Conservation (phyloP, 352 stramenopile species). For the Globisporangium cylindrosporum region DNA sequence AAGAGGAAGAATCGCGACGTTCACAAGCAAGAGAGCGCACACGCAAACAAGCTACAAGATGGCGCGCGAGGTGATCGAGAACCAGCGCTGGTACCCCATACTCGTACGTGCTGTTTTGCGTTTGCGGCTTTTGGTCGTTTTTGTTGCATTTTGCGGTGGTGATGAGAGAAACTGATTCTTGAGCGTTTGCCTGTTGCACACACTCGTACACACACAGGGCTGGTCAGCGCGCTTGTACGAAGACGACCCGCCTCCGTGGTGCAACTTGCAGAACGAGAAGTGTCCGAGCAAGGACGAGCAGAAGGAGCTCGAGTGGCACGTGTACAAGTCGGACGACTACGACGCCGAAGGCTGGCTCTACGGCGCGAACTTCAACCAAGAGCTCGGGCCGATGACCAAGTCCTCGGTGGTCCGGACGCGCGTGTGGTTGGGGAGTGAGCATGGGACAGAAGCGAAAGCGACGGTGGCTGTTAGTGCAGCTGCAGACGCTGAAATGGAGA, state of each 20-base stretch:
- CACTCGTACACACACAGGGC: conserved; percentile 39
- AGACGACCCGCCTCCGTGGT: conserved; percentile 74
- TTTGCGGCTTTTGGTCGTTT: background rate
- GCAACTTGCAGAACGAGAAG: conserved; percentile 35
- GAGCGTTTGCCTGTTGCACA: background rate
- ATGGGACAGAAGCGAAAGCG: conserved; percentile 27
- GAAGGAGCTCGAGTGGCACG: conserved; percentile 61
- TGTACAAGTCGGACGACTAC: conserved; percentile 84
- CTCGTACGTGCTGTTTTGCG: conserved; percentile 34
- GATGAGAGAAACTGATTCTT: conserved; percentile 2
- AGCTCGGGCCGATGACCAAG: conserved; percentile 59
- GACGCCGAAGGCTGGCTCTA: conserved; percentile 87
- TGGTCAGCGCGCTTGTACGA: conserved; percentile 68
- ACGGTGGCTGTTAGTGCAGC: conserved; percentile 12
- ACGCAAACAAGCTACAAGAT: conserved; percentile 14
- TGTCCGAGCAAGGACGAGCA: conserved; percentile 57
- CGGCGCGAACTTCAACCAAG: conserved; percentile 57
- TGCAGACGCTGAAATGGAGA: background rate
- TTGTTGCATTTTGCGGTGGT: background rate
- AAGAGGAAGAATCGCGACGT: background rate
- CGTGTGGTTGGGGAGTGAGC: conserved; percentile 65
- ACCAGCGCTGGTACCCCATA: conserved; percentile 83
- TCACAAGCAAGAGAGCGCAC: background rate
- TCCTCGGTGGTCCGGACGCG: conserved; percentile 72
- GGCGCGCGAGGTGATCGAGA: conserved; percentile 78